A percentile compares a stretch with the other conserved stretches of the same genome.
phyloP scores from a whole-genome alignment of 1,139 yeast genomes.

The Hanseniaspora uvarum region DNA sequence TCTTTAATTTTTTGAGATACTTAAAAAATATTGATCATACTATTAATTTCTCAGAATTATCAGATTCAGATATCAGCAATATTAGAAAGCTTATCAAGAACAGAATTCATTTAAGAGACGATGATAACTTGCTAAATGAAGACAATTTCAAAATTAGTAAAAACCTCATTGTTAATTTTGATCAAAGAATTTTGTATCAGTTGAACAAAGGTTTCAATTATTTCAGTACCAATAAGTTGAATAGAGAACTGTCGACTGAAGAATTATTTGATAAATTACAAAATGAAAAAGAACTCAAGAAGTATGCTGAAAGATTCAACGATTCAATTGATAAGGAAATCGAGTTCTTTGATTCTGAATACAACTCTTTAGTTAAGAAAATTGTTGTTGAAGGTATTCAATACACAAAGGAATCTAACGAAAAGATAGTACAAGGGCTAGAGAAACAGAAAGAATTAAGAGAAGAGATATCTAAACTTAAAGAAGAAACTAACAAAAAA shows the following conservation, averaged over 20 bases:
- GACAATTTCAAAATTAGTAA: conserved; percentile 2
- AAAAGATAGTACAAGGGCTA: conserved; percentile 23
- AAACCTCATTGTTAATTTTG: conserved; percentile 10
- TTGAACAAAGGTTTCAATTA: not conserved
- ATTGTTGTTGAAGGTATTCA: conserved; percentile 20
- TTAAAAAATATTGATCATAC: conserved; percentile 1
- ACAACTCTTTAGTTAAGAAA: conserved; percentile 4
- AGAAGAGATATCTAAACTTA: conserved; percentile 17
- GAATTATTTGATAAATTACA: conserved; percentile 1
- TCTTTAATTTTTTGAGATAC: conserved; percentile 12
- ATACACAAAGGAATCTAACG: conserved; percentile 22
- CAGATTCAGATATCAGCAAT: conserved; percentile 7
- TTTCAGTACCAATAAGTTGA: not conserved
- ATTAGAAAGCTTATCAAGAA: conserved; percentile 2
- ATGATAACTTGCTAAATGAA: not conserved
- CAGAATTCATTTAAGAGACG: not conserved
- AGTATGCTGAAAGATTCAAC: not conserved
- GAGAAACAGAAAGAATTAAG: conserved; percentile 24
- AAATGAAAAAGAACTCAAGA: not conserved
- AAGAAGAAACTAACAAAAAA: conserved; percentile 25
- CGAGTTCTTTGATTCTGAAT: conserved; percentile 3
- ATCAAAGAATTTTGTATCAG: conserved; percentile 11
- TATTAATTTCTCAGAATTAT: conserved; percentile 6
- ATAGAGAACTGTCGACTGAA: not conserved
- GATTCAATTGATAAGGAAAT: conserved; percentile 2